Evolutionary conservation across 2,329 filamentous ascomycete species (phyloP), one percentile per base, ranked within the genome.

Genomic region (Trichoderma sp.): DNA sequence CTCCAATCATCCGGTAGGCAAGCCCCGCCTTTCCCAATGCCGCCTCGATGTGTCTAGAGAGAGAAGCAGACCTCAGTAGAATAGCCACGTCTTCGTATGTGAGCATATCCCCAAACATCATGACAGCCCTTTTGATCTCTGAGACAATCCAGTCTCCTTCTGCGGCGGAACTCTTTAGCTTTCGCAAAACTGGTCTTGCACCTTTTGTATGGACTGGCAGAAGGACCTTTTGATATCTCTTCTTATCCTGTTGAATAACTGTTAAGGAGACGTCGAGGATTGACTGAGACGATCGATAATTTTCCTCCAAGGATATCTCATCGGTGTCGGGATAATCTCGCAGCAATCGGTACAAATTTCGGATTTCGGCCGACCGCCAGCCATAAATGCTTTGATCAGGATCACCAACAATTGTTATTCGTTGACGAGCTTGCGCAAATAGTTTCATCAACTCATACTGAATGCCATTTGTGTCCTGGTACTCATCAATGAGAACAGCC

Each of bases 311-410:
- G 6, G 95, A 90, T 58, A 98, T 90, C 71, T 96, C 92, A 5
- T 94, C 87, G 0, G 94, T 96, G 30, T 92, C 88, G 0, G 91
- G 91, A 77, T 92, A 98, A 72, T 93, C 90, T 55, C 85, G 84
- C 67, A 94, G 88, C 85, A 99, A 90, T 3, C 92, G 90, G 74
- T 89, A 88, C 62, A 98, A 85, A 76, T 98, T 99, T 79, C 92
- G 92, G 75, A 95, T 93, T 80, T 99, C 95, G 11, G 96, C 95
- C 8, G 94, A 95, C 23, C 95, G 91, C 86, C 97, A 99, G 23
- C 95, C 93, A 79, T 98, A 99, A 71, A 99, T 99, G 79, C 95
- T 98, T 81, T 99, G 95, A 79, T 99, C 96, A 0, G 96, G 95
- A 79, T 99, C 95, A 39, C 95, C 96, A 5, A 99, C 96, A 72